Conservation (phyloP, 2,329 filamentous ascomycete genomes). For the Aspergillus luchuensis region DNA sequence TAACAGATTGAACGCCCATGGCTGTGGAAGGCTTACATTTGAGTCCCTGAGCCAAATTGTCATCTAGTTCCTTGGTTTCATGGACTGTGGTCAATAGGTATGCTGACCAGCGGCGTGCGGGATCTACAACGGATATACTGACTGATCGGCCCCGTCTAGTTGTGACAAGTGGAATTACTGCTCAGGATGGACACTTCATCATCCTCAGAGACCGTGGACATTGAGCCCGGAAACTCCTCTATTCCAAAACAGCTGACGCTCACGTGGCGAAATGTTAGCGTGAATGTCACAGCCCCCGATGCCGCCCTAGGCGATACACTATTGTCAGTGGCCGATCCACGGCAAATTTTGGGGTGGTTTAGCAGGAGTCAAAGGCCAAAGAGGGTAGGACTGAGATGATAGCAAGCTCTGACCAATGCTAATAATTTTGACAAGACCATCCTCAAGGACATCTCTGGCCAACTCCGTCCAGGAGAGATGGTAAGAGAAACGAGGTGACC, state of each 20-base stretch:
- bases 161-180: not conserved
- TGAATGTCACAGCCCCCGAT: constrained; percentile 40
- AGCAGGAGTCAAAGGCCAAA: constrained; percentile 25
- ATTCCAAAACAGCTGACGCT: constrained; percentile 38
- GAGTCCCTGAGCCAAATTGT: not conserved
- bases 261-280: constrained; percentile 39
- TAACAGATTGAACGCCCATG: constrained; percentile 15
- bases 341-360: constrained; percentile 29
- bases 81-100: constrained; percentile 6
- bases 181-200: constrained; percentile 30
- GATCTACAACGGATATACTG: not conserved
- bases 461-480: constrained; percentile 49
- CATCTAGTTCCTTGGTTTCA: not conserved
- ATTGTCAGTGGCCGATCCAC: constrained; percentile 35
- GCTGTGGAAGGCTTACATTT: not conserved
- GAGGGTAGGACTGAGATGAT: constrained; percentile 25
- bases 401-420: not conserved
- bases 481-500: constrained; percentile 25
- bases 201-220: constrained; percentile 31
- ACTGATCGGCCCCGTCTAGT: not conserved
- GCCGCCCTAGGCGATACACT: constrained; percentile 39
- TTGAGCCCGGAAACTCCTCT: constrained; percentile 24
- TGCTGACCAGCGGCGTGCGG: not conserved
- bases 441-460: constrained; percentile 41
- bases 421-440: constrained; percentile 36